Evolutionary conservation across 495 filamentous ascomycete species (phyloP).

Genomic region (Trichoderma reesei): DNA sequence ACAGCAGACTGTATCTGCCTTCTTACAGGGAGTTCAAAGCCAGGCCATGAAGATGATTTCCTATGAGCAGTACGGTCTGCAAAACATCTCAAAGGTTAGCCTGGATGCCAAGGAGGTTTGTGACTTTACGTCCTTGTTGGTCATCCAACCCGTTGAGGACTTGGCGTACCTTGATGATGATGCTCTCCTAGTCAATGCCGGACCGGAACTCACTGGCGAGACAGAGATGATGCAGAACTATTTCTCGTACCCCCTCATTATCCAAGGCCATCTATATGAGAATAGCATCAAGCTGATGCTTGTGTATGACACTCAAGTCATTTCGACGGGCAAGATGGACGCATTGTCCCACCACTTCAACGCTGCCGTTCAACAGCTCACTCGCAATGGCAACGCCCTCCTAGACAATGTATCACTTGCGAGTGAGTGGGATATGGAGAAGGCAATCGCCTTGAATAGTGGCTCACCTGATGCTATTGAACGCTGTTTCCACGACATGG

Average conservation of each 20-base stretch:
- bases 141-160: slow-evolving; percentile 2
- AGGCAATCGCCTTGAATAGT: not conserved
- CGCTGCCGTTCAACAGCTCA: slow-evolving; percentile 7
- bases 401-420: not conserved
- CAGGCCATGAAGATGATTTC: slow-evolving; percentile 27
- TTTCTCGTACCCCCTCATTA: slow-evolving; percentile 18
- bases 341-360: slow-evolving; percentile 17
- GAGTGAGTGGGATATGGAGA: not conserved
- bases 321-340: slow-evolving; percentile 13
- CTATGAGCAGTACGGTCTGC: slow-evolving; percentile 15
- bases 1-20: slow-evolving; percentile 12
- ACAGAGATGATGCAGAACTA: not conserved
- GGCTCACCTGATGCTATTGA: slow-evolving; percentile 10
- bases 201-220: not conserved
- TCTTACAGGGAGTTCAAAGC: slow-evolving; percentile 22
- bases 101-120: slow-evolving; percentile 21
- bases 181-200: slow-evolving; percentile 15
- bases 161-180: not conserved
- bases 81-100: slow-evolving; percentile 5
- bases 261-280: slow-evolving; percentile 13
- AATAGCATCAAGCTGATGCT: slow-evolving; percentile 11
- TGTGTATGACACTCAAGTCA: slow-evolving; percentile 14
- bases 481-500: slow-evolving; percentile 20
- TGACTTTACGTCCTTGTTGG: slow-evolving; percentile 25
- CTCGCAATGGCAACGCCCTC: not conserved